Evolutionary conservation across 2,329 filamentous ascomycete genomes (phyloP).

Genomic region (Elsinoe ampelina): DNA sequence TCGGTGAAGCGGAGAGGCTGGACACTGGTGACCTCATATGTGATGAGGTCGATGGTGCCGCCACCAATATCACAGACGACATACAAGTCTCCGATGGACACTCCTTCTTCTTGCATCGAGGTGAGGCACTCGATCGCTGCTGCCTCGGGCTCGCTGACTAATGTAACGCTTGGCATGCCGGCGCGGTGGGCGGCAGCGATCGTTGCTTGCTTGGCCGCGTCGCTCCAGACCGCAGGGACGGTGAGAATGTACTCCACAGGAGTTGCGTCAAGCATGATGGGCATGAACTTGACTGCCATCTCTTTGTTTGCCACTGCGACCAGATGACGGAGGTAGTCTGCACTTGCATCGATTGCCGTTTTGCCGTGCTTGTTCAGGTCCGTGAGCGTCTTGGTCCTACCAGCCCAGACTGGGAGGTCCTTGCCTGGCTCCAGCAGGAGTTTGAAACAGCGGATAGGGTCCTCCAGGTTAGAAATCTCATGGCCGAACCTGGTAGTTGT

Average conservation of each 20-base stretch:
- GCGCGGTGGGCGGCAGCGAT: conserved; percentile 67
- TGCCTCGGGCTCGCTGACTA: conserved; percentile 60
- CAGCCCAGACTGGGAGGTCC: conserved; percentile 72
- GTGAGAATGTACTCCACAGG: conserved; percentile 72
- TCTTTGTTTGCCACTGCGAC: conserved; percentile 72
- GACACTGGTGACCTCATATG: too few species aligned
- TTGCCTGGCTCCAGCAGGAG: conserved; percentile 73
- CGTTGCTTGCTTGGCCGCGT: conserved; percentile 73
- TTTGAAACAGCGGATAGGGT: conserved; percentile 71
- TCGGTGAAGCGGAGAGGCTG: too few species aligned
- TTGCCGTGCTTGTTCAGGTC: conserved; percentile 65
- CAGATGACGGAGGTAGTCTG: conserved; percentile 69
- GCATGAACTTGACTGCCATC: conserved; percentile 56
- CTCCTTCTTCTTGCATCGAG: conserved; percentile 66
- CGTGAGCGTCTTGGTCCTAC: conserved; percentile 58
- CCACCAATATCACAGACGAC: too few species aligned
- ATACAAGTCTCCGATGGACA: conserved; percentile 52
- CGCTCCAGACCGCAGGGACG: conserved; percentile 75
- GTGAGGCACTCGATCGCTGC: conserved; percentile 56
- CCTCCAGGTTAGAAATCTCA: conserved; percentile 69
- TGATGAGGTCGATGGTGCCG: too few species aligned
- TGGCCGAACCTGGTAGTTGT: conserved; percentile 46
- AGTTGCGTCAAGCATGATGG: conserved; percentile 39
- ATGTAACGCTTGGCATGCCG: conserved; percentile 59
- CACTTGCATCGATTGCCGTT: conserved; percentile 69